Evolutionary conservation across 2,329 filamentous ascomycete species (phyloP).

Genomic region (Paecilomyces niveus): DNA sequence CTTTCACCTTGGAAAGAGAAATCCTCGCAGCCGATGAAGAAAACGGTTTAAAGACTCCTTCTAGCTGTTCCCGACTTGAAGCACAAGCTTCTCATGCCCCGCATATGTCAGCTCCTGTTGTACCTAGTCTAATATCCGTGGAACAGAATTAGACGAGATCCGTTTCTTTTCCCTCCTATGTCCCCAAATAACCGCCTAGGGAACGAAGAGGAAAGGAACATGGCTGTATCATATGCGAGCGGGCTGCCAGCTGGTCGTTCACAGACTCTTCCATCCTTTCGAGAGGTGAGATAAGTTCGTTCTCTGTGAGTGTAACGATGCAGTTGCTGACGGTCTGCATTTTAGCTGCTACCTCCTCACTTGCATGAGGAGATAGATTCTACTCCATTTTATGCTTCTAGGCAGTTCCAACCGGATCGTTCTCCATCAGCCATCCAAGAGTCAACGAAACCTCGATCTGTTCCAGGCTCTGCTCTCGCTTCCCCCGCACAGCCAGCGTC

Average conservation of each 20-base stretch:
- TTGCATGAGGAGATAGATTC: conserved; percentile 37
- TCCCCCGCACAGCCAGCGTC: conserved; percentile 15
- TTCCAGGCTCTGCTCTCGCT: conserved; percentile 14
- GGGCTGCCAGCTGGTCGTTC: conserved; percentile 23
- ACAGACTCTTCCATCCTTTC: conserved; percentile 30
- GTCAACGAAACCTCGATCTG: conserved; percentile 21
- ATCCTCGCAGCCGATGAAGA: not conserved
- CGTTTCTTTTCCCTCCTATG: conserved; percentile 22
- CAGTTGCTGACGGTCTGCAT: conserved; percentile 5
- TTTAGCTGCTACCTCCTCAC: conserved; percentile 32
- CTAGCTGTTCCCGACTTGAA: not conserved
- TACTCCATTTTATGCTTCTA: conserved; percentile 24
- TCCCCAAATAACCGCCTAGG: conserved; percentile 22
- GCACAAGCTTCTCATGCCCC: not conserved
- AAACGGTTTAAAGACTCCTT: no score
- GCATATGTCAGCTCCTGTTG: not conserved
- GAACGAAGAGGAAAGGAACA: conserved; percentile 27
- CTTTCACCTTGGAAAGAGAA: not conserved
- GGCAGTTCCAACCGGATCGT: conserved; percentile 22
- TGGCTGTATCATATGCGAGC: conserved; percentile 33
- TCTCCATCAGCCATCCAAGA: conserved; percentile 20
- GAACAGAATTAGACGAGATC: not conserved
- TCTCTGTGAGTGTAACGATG: not conserved
- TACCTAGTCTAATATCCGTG: not conserved
- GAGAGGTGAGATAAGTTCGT: conserved; percentile 23